Conservation (phyloP, 805 yeast genomes). For the Yarrowia porcina region DNA sequence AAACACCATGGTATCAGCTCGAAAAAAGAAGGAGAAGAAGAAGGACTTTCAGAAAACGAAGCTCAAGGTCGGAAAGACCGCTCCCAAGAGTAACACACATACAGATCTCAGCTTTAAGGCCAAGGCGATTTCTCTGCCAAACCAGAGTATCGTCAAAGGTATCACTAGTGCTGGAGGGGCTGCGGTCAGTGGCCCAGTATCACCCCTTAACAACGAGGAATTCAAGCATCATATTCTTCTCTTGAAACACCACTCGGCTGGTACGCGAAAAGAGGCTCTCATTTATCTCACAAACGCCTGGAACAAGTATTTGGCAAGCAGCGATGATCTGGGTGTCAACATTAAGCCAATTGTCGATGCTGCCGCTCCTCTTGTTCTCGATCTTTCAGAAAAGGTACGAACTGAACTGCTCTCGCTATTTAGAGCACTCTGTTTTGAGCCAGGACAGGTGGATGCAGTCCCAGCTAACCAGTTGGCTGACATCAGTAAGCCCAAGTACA, state of each 20-base stretch:
- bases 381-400: conserved; percentile 64
- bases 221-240: conserved; percentile 62
- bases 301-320: conserved; percentile 39
- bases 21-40: conserved; percentile 59
- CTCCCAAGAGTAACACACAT: conserved; percentile 63
- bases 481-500: conserved; percentile 4
- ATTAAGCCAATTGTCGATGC: conserved; percentile 56
- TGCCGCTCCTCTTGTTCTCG: conserved; percentile 63
- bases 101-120: conserved; percentile 86
- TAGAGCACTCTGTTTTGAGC: conserved; percentile 30
- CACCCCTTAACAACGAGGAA: conserved; percentile 28
- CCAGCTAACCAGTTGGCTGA: conserved; percentile 3
- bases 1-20: conserved; percentile 34
- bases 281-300: conserved; percentile 41
- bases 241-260: conserved; percentile 67
- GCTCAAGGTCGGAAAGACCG: conserved; percentile 83
- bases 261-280: conserved; percentile 70
- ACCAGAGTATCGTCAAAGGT: conserved; percentile 40
- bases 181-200: neutral
- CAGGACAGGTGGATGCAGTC: conserved; percentile 13
- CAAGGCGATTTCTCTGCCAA: conserved; percentile 51
- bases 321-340: conserved; percentile 52
- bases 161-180: neutral
- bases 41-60: conserved; percentile 77
- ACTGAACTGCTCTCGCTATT: conserved; percentile 49